Base-by-base conservation (phyloP, 495 filamentous ascomycete genomes). In the Immersiella caudata region DNA sequence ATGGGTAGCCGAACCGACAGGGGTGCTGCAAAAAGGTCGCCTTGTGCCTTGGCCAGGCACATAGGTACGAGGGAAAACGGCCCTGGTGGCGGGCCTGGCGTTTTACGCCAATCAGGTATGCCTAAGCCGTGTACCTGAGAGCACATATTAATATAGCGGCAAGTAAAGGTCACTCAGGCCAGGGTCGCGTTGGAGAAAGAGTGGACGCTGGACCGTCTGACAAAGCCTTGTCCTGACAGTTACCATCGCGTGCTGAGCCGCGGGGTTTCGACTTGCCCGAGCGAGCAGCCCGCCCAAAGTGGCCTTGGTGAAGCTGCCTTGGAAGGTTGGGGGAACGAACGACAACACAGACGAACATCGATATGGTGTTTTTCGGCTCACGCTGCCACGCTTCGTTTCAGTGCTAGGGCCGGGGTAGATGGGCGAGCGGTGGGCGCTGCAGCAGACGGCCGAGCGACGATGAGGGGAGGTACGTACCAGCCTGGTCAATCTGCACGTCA, bases 81-180 rank as follows among this genome's bases (percentile, higher is more conserved):
- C 27, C n/a, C 27, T n/a, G n/a, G 26, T 33, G 57, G 61, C 33
- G 24, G n/a, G 56, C 61, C 64, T 72, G 69, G 67, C 40, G 58
- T 52, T 54, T 67, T 64, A 21, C 65, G 64, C 71, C 71, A 73
- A 71, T 72, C 68, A 74, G 71, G 68, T 69, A 70, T 66, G 69
- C 27, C 60, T 67, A 67, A 64, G 66, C 68, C 66, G 52, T 71
- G 75, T 72, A 75, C 74, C 75, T 76, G 74, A 73, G 71, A 29
- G 50, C 63, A 66, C 69, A 77, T 70, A 75, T 75, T 77, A 77
- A 78, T 72, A 74, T 64, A 57, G 66, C 67, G 66, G 29, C 54
- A 67, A 72, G 65, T 59, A 73, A 66, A 74, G 70, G 71, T 76
- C 74, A 74, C 71, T 76, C 74, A 73, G 69, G 62, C 29, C 51